Evolutionary conservation across 108 stramenopile species (phyloP), one percentile per base, ranked within the genome.

Genomic region (Cyclotella kingstonii): DNA sequence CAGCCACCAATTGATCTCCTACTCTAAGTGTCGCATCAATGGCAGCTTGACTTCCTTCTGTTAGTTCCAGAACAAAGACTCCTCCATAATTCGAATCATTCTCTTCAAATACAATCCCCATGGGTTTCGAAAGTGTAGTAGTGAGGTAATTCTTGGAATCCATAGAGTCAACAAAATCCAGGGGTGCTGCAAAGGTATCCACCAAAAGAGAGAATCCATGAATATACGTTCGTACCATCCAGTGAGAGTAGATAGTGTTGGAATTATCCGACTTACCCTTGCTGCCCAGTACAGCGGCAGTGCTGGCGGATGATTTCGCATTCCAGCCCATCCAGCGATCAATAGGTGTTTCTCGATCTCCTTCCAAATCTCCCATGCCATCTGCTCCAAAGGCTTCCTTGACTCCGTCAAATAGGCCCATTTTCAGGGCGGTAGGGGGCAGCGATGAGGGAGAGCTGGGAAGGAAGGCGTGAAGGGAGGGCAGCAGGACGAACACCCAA

Each of bases 261-360:
- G 22, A 6, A 15, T 14, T 5, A 42, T 2, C 18, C 23, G 3
- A 73, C 70, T 41, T 54, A 76, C 70, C 69, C 56, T 73, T 70
- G 49, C 59, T 66, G 52, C 40, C 66, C 68, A 36, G 35, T 35
- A 47, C 66, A 33, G 54, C 45, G 17, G 35, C 28, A 8, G 60
- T 50, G 38, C 50, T 57, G 40, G 81, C 68, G 15, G 69, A 66
- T 19, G 78, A 59, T 60, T 80, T 81, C 0, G 89, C 81, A 62
- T 79, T 85, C 91, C 91, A 93, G 59, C 91, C 91, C 88, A 93
- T 90, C 91, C 91, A 93, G 76, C 91, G 71, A 64, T 93, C 91
- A 60, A 93, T 93, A 7, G 91, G 91, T 19, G 91, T 93, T 78
- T 93, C 88, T 56, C 91, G 56, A 54, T 90, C 85, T 0, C 80